Evolutionary conservation across 805 yeast species (phyloP).

Genomic region (Brettanomyces sp.): DNA sequence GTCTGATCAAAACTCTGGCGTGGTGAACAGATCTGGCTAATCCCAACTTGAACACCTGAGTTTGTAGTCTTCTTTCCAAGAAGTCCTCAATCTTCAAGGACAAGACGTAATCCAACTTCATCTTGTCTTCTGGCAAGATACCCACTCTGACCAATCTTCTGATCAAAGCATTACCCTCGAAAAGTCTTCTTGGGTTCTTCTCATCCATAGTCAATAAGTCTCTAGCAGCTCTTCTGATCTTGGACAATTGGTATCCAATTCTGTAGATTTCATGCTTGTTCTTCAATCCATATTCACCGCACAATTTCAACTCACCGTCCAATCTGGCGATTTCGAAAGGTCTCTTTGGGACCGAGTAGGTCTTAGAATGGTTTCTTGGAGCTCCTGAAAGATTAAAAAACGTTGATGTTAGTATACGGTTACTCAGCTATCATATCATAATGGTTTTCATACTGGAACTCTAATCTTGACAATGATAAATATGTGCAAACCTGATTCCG

Average conservation of each 20-base stretch:
- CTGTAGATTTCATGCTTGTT: slow-evolving; percentile 99
- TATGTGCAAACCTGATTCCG: too few relatives aligned
- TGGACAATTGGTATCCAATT: slow-evolving; percentile 97
- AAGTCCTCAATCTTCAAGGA: slow-evolving; percentile 97
- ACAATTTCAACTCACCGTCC: slow-evolving; percentile 98
- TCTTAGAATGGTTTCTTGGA: slow-evolving; percentile 99
- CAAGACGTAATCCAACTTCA: slow-evolving; percentile 99
- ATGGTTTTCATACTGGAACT: too few relatives aligned
- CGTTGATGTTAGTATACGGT: neutral
- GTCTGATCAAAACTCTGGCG: slow-evolving; percentile 97
- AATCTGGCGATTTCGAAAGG: slow-evolving; percentile 99
- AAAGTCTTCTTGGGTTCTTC: slow-evolving; percentile 99
- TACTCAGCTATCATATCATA: too few relatives aligned
- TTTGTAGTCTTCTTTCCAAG: slow-evolving; percentile 99
- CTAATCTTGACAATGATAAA: too few relatives aligned
- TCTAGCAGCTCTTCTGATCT: slow-evolving; percentile 99
- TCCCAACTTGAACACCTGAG: slow-evolving; percentile 99
- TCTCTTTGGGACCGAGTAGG: slow-evolving; percentile 98
- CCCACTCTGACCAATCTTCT: slow-evolving; percentile 99
- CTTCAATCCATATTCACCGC: slow-evolving; percentile 99
- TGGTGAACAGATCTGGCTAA: slow-evolving; percentile 99
- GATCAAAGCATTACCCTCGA: slow-evolving; percentile 99
- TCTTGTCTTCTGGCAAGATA: slow-evolving; percentile 97
- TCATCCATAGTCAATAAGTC: slow-evolving; percentile 99
- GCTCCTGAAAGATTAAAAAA: slow-evolving; percentile 41